Percentiles rank a stretch among this genome's conserved stretches.
These are phyloP conservation scores for Zoysia matrella DNA, from an alignment of 202 grass and related monocot species.

Conservation along the genomic window DNA sequence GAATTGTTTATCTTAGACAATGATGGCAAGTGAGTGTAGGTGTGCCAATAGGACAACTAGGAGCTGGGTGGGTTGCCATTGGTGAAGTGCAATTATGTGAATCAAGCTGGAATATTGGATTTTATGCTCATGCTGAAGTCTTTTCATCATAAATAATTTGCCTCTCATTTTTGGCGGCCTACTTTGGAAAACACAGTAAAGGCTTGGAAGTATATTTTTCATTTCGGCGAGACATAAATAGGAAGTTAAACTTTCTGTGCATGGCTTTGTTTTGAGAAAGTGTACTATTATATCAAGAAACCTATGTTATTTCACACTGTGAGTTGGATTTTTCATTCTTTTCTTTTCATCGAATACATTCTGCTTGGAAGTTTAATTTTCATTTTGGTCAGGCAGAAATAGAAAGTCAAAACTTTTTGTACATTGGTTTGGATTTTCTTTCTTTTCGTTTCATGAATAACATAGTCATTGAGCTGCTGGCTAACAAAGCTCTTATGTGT, in stretches of 20 bases:
- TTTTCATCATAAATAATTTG: constrained; percentile 15
- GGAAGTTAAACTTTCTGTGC: not conserved
- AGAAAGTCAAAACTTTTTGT: too few relatives aligned
- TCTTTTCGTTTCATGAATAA: not conserved
- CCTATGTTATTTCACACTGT: not conserved
- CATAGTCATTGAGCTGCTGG: not conserved
- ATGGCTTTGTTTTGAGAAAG: constrained; percentile 23
- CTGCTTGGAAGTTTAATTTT: too few relatives aligned
- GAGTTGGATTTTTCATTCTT: constrained; percentile 4
- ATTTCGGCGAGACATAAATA: not conserved
- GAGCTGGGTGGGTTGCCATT: not conserved
- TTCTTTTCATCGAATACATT: not conserved
- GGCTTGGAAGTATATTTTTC: not conserved
- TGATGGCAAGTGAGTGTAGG: not conserved
- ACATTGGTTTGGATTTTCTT: too few relatives aligned
- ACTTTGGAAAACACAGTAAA: not conserved
- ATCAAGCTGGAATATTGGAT: not conserved
- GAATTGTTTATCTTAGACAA: not conserved
- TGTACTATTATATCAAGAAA: too few relatives aligned
- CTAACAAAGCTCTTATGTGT: not conserved
- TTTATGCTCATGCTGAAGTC: constrained; percentile 8
- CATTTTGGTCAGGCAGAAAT: too few relatives aligned
- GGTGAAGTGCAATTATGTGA: not conserved
- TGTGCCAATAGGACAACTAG: too few relatives aligned
- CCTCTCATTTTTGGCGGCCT: not conserved